phyloP scores from a whole-genome alignment of 495 filamentous ascomycete genomes.

The Penicillium goetzii region DNA sequence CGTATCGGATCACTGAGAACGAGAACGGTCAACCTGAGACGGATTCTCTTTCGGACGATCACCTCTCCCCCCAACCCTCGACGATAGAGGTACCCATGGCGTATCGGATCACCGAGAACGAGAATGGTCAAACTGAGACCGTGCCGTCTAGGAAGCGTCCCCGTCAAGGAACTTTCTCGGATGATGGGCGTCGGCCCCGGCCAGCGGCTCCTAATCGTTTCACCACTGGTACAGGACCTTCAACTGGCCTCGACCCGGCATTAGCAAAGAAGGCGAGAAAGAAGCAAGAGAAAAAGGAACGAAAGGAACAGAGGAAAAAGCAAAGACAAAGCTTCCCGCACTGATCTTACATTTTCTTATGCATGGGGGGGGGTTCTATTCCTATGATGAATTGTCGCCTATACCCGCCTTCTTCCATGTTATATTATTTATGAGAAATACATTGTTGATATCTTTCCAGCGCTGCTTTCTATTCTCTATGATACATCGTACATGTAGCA shows the following conservation, averaged over 20 bases:
- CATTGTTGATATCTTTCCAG: slow-evolving; percentile 13
- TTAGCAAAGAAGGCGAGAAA: neutral
- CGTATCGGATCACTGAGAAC: neutral
- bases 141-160: slow-evolving; percentile 2
- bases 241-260: neutral
- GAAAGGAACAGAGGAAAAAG: neutral
- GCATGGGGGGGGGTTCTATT: neutral
- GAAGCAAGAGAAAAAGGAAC: slow-evolving; percentile 3
- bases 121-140: neutral
- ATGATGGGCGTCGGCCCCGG: neutral
- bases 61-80: neutral
- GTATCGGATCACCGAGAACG: neutral
- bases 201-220: neutral
- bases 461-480: slow-evolving; percentile 7
- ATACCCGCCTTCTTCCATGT: slow-evolving; percentile 1
- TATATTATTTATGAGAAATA: neutral
- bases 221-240: neutral
- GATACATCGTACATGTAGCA: slow-evolving; percentile 2
- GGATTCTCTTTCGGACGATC: neutral
- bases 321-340: neutral
- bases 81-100: neutral
- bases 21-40: neutral
- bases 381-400: neutral
- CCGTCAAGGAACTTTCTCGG: neutral
- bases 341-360: neutral